Conservation (phyloP, 1,284 basidiomycete species). For the Somion occarium region DNA sequence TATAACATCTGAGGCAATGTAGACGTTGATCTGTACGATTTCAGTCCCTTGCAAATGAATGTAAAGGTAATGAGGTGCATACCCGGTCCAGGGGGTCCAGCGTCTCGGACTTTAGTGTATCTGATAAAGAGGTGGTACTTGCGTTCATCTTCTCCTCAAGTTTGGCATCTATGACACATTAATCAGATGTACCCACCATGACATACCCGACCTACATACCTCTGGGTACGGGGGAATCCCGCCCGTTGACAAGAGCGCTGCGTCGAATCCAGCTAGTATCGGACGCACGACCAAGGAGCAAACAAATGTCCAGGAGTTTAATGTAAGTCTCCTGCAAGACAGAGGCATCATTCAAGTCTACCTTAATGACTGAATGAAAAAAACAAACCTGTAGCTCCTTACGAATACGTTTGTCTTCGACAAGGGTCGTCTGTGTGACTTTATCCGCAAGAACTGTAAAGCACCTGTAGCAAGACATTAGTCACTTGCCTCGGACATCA, state of each 20-base stretch:
- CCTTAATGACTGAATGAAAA: conserved; percentile 6
- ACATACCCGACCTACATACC: conserved; percentile 30
- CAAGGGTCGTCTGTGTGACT: conserved; percentile 80
- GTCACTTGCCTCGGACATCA: not conserved
- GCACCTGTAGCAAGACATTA: conserved; percentile 49
- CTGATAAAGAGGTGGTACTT: conserved; percentile 38
- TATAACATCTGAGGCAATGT: conserved; percentile 67
- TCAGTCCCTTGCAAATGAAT: conserved; percentile 5
- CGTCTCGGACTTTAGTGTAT: conserved; percentile 34
- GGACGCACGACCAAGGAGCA: conserved; percentile 71
- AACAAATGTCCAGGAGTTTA: conserved; percentile 81
- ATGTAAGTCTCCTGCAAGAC: conserved; percentile 71
- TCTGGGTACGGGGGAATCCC: conserved; percentile 60
- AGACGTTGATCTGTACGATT: conserved; percentile 59
- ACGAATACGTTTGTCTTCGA: conserved; percentile 86
- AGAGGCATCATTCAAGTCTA: not conserved
- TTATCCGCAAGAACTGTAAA: conserved; percentile 80
- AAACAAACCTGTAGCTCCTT: conserved; percentile 78
- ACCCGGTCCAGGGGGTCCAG: conserved; percentile 1
- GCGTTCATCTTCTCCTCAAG: conserved; percentile 53
- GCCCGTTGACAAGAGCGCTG: conserved; percentile 52
- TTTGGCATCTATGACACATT: conserved; percentile 32
- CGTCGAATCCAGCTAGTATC: conserved; percentile 83
- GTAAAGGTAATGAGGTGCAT: too few species aligned
- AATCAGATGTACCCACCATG: conserved; percentile 4